Evolutionary conservation across 2,329 filamentous ascomycete genomes (phyloP).

Genomic region (Pseudocercospora fuligena): DNA sequence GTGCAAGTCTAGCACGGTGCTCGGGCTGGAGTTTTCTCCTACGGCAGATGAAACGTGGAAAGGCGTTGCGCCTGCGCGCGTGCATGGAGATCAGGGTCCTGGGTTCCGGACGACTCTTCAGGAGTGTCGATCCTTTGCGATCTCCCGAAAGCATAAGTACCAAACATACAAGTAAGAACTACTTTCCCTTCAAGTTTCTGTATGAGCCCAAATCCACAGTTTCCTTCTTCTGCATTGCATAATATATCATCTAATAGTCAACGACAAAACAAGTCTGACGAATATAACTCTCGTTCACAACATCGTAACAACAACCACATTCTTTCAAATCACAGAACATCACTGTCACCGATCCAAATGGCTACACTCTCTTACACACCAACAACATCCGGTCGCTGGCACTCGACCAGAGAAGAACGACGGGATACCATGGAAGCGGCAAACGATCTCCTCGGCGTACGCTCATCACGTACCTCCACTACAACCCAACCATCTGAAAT

Average conservation of each 20-base stretch:
- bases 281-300: not conserved
- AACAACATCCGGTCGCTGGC: conserved; percentile 18
- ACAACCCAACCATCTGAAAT: conserved; percentile 7
- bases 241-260: conserved; percentile 14
- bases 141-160: conserved; percentile 15
- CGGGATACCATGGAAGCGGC: conserved; percentile 17
- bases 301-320: conserved; percentile 9
- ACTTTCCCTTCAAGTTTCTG: not conserved
- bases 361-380: conserved; percentile 17
- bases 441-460: conserved; percentile 19
- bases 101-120: conserved; percentile 4
- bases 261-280: not conserved
- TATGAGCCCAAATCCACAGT: conserved; percentile 6
- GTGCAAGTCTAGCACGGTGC: not conserved
- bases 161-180: conserved; percentile 1
- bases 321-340: conserved; percentile 1
- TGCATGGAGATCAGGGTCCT: conserved; percentile 10
- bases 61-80: conserved; percentile 4
- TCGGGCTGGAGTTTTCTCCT: not conserved
- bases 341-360: conserved; percentile 6
- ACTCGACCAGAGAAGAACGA: conserved; percentile 17
- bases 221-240: conserved; percentile 11
- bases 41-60: conserved; percentile 12
- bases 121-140: conserved; percentile 7
- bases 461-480: not conserved